Conservation (phyloP, 768 basidiomycete species). For the Pholiota molesta region DNA sequence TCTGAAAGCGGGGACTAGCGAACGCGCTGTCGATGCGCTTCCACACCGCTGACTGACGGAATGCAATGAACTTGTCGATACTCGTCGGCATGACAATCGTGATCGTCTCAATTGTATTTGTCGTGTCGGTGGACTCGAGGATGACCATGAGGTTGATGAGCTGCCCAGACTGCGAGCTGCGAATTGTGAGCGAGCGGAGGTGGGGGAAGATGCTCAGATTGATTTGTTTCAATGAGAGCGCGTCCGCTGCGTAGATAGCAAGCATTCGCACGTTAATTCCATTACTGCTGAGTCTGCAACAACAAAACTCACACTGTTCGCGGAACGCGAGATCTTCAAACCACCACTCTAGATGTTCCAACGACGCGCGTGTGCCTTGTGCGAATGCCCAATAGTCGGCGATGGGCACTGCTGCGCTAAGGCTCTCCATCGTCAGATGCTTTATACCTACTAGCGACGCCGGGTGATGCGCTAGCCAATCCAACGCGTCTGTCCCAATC, state of each 20-base stretch:
- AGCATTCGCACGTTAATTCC: background rate
- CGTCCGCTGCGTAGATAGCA: background rate
- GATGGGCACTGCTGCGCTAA: conserved; percentile 4
- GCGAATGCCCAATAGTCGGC: conserved; percentile 9
- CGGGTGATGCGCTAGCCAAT: conserved; percentile 5
- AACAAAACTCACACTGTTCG: conserved; percentile 3
- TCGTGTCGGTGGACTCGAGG: conserved; percentile 3
- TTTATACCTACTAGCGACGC: conserved; percentile 1
- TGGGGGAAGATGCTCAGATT: conserved; percentile 9
- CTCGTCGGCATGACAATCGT: conserved; percentile 9
- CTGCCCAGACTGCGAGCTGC: conserved; percentile 11
- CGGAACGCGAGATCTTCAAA: conserved; percentile 11
- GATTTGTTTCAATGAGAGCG: conserved; percentile 3
- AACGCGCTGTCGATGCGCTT: conserved; percentile 9
- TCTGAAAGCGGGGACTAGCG: background rate
- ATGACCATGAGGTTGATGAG: conserved; percentile 13
- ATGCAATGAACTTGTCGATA: conserved; percentile 10
- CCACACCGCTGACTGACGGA: conserved; percentile 5
- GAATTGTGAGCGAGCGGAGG: conserved; percentile 5
- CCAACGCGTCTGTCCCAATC: conserved; percentile 7
- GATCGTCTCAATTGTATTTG: conserved; percentile 11
- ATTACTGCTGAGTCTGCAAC: background rate
- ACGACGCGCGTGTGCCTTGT: conserved; percentile 5
- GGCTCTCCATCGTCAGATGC: conserved; percentile 9
- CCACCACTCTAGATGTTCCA: conserved; percentile 14